Evolutionary conservation across 1,284 basidiomycete genomes (phyloP), one percentile per base, ranked within the genome.

Genomic region (Hymenochaete sp.): DNA sequence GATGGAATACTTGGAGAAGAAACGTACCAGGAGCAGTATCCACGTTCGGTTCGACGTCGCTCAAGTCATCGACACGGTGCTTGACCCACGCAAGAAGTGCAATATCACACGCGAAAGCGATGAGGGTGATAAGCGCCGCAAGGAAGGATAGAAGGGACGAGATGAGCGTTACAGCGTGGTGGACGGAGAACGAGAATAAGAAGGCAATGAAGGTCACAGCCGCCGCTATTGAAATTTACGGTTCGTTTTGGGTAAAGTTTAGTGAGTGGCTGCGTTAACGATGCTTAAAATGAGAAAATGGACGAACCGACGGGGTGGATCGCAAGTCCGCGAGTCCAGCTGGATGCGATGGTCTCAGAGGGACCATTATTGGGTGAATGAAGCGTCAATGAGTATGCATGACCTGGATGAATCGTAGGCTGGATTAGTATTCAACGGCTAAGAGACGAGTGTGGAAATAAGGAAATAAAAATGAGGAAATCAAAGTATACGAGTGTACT

Each of bases 71-170:
- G 50, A 79, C 67, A 53, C 77, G 62, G 49, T 77, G 67, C 56
- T 73, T 76, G 43, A 80, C 69, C 48, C 69, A 76, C 1, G 67
- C 76, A 55, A 67, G 80, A 13, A 88, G 70, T n/a, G 80, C 79
- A 53, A 88, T 79, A 59, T 88, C 82, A 56, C 81, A 73, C 28
- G 71, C 70, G 57, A 86, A 84, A 1, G 82, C 78, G 51, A 86
- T 72, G 45, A 86, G 64, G 4, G 81, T 73, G 42, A 86, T 54
- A 25, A 72, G 51, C 0, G 79, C 75, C 4, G 79, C 80, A 44
- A 86, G 65, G 71, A 83, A 82, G 11, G 84, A 70, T 2, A 71
- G 51, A 31, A 85, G 59, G 1, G 78, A 77, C 0, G 82, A 67
- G 38, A 80, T 43, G 26, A 87, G 70, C 11, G 69, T 75, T 9